These are phyloP conservation scores for Dichomitus squalens DNA, from an alignment of 1,284 basidiomycete genomes.

Conservation along the genomic window DNA sequence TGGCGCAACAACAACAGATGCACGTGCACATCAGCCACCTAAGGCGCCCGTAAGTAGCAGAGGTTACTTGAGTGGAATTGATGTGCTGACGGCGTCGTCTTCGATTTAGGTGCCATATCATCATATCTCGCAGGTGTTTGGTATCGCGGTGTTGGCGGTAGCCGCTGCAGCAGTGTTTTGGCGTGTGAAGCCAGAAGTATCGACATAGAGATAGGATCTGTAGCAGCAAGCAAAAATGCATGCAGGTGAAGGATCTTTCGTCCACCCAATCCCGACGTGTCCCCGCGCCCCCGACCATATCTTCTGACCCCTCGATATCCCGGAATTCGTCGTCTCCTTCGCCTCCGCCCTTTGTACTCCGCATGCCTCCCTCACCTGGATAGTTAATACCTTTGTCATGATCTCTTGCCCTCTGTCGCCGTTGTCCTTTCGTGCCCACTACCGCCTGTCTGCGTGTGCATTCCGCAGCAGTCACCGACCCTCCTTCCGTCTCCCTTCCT, in stretches of 20 bases:
- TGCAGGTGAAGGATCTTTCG: slow-evolving; percentile 16
- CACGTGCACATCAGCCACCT: slow-evolving; percentile 18
- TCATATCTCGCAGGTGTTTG: slow-evolving; percentile 46
- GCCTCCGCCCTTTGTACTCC: neutral
- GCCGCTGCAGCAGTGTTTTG: slow-evolving; percentile 67
- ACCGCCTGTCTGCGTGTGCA: slow-evolving; percentile 14
- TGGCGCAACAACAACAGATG: slow-evolving; percentile 21
- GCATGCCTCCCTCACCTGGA: slow-evolving; percentile 15
- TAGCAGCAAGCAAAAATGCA: slow-evolving; percentile 20
- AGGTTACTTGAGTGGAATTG: neutral
- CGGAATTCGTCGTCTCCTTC: slow-evolving; percentile 13
- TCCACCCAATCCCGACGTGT: slow-evolving; percentile 4
- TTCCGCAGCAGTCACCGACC: slow-evolving; percentile 19
- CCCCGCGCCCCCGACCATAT: neutral
- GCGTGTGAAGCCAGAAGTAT: slow-evolving; percentile 52
- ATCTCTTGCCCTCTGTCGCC: neutral
- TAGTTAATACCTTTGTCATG: slow-evolving; percentile 1
- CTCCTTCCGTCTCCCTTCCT: slow-evolving; percentile 12
- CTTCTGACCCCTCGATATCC: slow-evolving; percentile 11
- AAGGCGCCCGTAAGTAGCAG: slow-evolving; percentile 20
- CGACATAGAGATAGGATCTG: slow-evolving; percentile 16
- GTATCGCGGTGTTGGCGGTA: slow-evolving; percentile 58
- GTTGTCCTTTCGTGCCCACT: neutral
- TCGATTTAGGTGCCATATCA: slow-evolving; percentile 19
- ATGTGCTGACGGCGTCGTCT: slow-evolving; percentile 6